These are phyloP conservation scores for Barnettozyma siamensis DNA, from an alignment of 805 yeast species.

Conservation along the genomic window DNA sequence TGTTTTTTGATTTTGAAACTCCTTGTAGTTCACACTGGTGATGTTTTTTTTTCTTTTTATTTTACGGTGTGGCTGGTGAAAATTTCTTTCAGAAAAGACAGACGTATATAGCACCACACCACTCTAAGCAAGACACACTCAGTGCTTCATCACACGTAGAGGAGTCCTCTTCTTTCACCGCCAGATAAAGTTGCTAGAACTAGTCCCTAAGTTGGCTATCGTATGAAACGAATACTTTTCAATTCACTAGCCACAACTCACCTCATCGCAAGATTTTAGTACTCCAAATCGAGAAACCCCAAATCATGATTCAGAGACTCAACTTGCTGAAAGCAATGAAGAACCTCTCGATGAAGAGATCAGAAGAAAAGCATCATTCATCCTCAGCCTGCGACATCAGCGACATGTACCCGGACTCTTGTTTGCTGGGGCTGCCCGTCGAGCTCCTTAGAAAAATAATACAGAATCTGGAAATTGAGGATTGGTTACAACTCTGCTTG, in stretches of 20 bases:
- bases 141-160: too few species aligned
- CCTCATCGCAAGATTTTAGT: not conserved
- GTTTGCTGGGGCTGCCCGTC: conserved; percentile 37
- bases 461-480: conserved; percentile 19
- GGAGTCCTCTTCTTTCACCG: too few species aligned
- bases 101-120: too few species aligned
- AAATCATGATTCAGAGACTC: conserved; percentile 3
- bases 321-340: conserved; percentile 6
- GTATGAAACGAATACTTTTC: too few species aligned
- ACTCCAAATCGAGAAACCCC: not conserved
- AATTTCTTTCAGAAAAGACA: too few species aligned
- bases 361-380: conserved; percentile 5
- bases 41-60: too few species aligned
- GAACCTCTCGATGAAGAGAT: not conserved
- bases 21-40: not conserved
- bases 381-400: conserved; percentile 7
- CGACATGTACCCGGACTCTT: conserved; percentile 25
- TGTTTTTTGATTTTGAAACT: not conserved
- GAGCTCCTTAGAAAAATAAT: conserved; percentile 37
- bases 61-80: too few species aligned
- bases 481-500: conserved; percentile 27
- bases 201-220: too few species aligned
- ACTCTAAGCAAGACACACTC: too few species aligned
- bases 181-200: too few species aligned
- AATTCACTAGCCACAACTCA: conserved; percentile 2